Conservation (phyloP, 768 basidiomycete species). For the Serendipita sp. region DNA sequence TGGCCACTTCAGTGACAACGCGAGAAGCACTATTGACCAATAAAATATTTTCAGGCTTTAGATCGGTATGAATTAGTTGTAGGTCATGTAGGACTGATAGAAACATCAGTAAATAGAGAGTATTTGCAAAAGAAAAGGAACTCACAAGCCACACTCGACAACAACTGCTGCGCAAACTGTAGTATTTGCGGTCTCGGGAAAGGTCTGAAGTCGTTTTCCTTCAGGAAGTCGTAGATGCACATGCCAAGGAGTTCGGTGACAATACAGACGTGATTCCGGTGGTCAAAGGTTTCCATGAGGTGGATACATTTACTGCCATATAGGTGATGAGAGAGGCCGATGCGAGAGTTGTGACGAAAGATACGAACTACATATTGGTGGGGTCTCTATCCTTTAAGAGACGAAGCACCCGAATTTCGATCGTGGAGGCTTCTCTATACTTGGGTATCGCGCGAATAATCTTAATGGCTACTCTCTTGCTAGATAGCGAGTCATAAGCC, state of each 20-base stretch:
- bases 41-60: constrained; percentile 97
- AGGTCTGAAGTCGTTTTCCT: constrained; percentile 92
- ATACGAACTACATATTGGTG: constrained; percentile 65
- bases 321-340: constrained; percentile 14
- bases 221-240: constrained; percentile 98
- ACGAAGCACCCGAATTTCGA: constrained; percentile 89
- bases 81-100: constrained; percentile 73
- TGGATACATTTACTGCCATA: constrained; percentile 86
- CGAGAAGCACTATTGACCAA: constrained; percentile 68
- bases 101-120: background rate
- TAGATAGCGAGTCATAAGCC: constrained; percentile 62
- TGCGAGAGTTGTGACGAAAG: constrained; percentile 6
- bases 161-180: constrained; percentile 79
- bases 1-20: constrained; percentile 5
- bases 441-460: constrained; percentile 97
- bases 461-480: constrained; percentile 84
- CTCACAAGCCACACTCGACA: constrained; percentile 89
- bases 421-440: constrained; percentile 96
- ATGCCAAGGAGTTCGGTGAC: constrained; percentile 91
- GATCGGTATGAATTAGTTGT: constrained; percentile 88
- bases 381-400: constrained; percentile 83
- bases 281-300: constrained; percentile 86
- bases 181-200: constrained; percentile 96
- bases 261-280: constrained; percentile 91
- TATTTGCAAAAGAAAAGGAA: constrained; percentile 13